Evolutionary conservation across 345 rosid genomes (phyloP).

Genomic region (Populus alba): DNA sequence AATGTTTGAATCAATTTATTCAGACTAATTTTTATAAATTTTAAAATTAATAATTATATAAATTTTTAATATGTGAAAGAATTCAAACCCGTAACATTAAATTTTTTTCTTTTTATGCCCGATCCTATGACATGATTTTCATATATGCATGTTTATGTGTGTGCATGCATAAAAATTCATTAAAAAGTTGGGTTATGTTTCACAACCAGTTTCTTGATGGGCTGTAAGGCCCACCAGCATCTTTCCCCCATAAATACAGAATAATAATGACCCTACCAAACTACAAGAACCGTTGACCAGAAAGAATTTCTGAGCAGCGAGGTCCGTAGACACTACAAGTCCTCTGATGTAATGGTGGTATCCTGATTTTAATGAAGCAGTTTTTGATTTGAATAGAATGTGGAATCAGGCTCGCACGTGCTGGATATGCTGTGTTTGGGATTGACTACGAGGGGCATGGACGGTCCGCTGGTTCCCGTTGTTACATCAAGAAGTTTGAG

Average conservation of each 20-base stretch:
- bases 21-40: too few species aligned
- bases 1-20: too few species aligned
- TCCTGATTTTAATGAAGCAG: neutral
- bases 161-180: too few species aligned
- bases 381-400: constrained; percentile 44
- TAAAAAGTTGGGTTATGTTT: constrained; percentile 4
- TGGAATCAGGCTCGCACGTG: constrained; percentile 74
- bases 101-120: too few species aligned
- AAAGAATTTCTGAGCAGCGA: neutral
- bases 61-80: too few species aligned
- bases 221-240: neutral
- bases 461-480: constrained; percentile 76
- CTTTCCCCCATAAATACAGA: too few species aligned
- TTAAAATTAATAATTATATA: too few species aligned
- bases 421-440: constrained; percentile 80
- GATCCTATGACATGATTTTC: too few species aligned
- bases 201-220: neutral
- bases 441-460: constrained; percentile 94
- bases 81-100: too few species aligned
- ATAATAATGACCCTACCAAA: neutral
- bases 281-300: neutral
- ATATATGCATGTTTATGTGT: too few species aligned
- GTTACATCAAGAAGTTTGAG: constrained; percentile 84
- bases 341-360: neutral
- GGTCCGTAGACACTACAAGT: neutral